phyloP scores from a whole-genome alignment of 1,284 basidiomycete species.

The Meira nashicola region DNA sequence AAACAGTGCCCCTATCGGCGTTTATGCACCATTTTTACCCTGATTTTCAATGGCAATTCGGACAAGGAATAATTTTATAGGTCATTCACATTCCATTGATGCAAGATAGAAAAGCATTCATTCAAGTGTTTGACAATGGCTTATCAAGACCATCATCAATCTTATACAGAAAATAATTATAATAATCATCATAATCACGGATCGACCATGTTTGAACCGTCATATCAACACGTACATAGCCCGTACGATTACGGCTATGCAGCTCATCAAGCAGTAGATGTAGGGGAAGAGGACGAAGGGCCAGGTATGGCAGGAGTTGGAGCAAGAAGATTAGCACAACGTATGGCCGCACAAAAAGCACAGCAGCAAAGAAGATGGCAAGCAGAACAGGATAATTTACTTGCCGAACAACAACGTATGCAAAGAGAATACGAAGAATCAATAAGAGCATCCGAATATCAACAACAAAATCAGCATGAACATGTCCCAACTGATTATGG shows the following conservation, averaged over 20 bases:
- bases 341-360: too few species aligned
- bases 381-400: neutral
- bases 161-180: neutral
- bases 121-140: too few species aligned
- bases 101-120: too few species aligned
- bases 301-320: constrained; percentile 14
- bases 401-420: neutral
- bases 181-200: neutral
- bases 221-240: neutral
- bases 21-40: too few species aligned
- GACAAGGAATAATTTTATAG: too few species aligned
- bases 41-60: too few species aligned
- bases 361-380: neutral
- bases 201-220: neutral
- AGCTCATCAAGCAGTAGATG: neutral
- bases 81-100: too few species aligned
- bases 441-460: neutral
- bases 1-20: too few species aligned
- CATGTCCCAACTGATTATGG: too few species aligned
- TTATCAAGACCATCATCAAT: neutral
- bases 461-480: neutral
- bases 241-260: neutral
- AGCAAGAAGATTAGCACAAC: constrained; percentile 11
- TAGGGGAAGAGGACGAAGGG: neutral
- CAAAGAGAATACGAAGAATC: constrained; percentile 1